Conservation (phyloP, 352 stramenopile genomes). For the Salisapilia sapeloensis region DNA sequence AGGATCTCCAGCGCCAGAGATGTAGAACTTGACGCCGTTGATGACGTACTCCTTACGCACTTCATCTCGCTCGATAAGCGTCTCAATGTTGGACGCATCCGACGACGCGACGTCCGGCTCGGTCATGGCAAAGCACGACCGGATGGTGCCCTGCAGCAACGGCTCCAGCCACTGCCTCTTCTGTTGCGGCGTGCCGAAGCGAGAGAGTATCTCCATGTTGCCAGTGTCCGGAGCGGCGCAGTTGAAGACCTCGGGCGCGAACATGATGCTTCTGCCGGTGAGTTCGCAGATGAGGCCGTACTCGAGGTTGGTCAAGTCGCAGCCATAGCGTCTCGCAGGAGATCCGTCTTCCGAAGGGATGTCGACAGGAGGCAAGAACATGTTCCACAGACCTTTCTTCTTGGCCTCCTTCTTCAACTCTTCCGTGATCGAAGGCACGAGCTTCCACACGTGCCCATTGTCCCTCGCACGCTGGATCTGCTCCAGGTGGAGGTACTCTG, state of each 20-base stretch:
- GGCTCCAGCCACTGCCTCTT: slow-evolving; percentile 87
- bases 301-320: slow-evolving; percentile 77
- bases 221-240: slow-evolving; percentile 93
- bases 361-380: slow-evolving; percentile 80
- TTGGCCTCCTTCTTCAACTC: slow-evolving; percentile 84
- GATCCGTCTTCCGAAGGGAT: slow-evolving; percentile 25
- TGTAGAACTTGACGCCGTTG: slow-evolving; percentile 94
- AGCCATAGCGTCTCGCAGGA: slow-evolving; percentile 36
- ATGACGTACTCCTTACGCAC: slow-evolving; percentile 80
- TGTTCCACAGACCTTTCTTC: slow-evolving; percentile 89
- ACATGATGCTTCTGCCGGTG: slow-evolving; percentile 82
- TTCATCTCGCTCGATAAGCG: slow-evolving; percentile 51
- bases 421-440: slow-evolving; percentile 80
- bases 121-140: slow-evolving; percentile 95
- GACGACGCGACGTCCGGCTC: slow-evolving; percentile 90
- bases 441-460: slow-evolving; percentile 48
- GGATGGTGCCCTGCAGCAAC: slow-evolving; percentile 86
- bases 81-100: slow-evolving; percentile 93
- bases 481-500: slow-evolving; percentile 75
- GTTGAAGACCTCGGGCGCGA: slow-evolving; percentile 93
- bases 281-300: slow-evolving; percentile 94
- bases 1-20: slow-evolving; percentile 90
- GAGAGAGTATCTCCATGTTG: slow-evolving; percentile 97
- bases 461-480: slow-evolving; percentile 38
- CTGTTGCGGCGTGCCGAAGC: slow-evolving; percentile 84